Base-by-base conservation (phyloP, 2,329 filamentous ascomycete genomes). In the Trichoderma hamatum region DNA sequence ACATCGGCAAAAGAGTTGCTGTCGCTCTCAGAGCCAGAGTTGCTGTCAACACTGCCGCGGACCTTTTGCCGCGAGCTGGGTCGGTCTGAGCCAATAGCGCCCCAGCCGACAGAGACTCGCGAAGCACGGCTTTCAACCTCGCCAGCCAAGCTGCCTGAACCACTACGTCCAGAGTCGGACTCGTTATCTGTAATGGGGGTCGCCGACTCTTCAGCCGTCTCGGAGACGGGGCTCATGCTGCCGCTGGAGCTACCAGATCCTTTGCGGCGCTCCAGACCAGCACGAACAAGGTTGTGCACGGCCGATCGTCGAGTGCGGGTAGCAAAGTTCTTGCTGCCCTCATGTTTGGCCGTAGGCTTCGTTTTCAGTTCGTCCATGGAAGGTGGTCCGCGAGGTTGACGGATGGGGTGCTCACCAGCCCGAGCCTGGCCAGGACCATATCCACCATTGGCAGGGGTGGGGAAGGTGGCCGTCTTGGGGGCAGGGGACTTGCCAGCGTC, bases 311-410 rank as follows among this genome's bases (percentile, higher is more conserved):
- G 93, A 76, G 96, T 94, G 71, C 96, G 94, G 68, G 94, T 90
- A 13, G 92, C 92, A 81, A 99, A 99, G 84, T 99, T 99, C 88
- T 97, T 90, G 89, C 95, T 97, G 28, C 95, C 96, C 79, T 98
- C 95, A 72, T 95, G 89, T 82, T 94, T 97, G 73, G 93, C 90
- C 10, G 95, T 98, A 1, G 96, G 96, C 82, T 94, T 96, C 24
- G 90, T 87, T 76, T 91, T 88, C 70, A 99, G 89, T 82, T 99
- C 96, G 73, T 99, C 96, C 62, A 98, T 86, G 16, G 92, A 89
- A 16, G 96, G 96, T 28, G 96, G 96, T 5, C 94, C 94, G 72
- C 94, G 93, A 64, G 96, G 96, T 81, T 99, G 96, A 70, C 96
- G 94, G 64, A 93, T 83, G 10, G 96, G 96, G 78, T 99, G 96